Base-by-base conservation (phyloP, 169 alveolate genomes). In the Plasmodium gallinaceum region DNA sequence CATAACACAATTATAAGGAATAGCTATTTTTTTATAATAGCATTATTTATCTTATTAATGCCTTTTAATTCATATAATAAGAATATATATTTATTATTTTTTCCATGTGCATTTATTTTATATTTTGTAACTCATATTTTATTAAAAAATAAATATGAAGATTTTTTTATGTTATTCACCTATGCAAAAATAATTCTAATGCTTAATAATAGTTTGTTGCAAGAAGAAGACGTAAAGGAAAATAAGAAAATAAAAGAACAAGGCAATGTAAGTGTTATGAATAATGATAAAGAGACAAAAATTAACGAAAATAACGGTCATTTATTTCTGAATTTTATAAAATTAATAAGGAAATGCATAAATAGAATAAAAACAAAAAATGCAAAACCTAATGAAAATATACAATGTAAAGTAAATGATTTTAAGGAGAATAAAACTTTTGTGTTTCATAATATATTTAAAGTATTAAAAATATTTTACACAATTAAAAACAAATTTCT, bases 1-100 rank as follows among this genome's bases (percentile, higher is more conserved):
- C 61, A 78, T 45, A 78, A 62, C 22, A 26, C 76, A 48, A 78
- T 78, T 24, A 32, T 32, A 16, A 57, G 45, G 14, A 78, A 9
- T 0, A 20, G 26, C 22, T 24, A 64, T 20, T 45, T 48, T 12
- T 20, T 52, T 60, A 20, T 65, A 39, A 78, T 32, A 7, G 4
- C 48, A 39, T 9, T 39, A 5, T 52, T 78, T 46, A 16, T 46
- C 51, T 39, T 39, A 24, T 39, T 78, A 65, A 4, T 78, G 18
- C 37, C 76, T 10, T 54, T 78, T 9, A 43, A 78, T 42, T 6
- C 51, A 26, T 78, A 22, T 66, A 78, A 78, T 12, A 46, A 65
- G 43, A 64, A 43, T 18, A 20, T 78, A 24, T 18, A 78, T 58
- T 14, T 78, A 48, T 45, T 78, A 16, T 6, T 43, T 1, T 42